These are phyloP conservation scores for Fusarium agapanthi DNA, from an alignment of 2,329 filamentous ascomycete genomes.

Conservation along the genomic window DNA sequence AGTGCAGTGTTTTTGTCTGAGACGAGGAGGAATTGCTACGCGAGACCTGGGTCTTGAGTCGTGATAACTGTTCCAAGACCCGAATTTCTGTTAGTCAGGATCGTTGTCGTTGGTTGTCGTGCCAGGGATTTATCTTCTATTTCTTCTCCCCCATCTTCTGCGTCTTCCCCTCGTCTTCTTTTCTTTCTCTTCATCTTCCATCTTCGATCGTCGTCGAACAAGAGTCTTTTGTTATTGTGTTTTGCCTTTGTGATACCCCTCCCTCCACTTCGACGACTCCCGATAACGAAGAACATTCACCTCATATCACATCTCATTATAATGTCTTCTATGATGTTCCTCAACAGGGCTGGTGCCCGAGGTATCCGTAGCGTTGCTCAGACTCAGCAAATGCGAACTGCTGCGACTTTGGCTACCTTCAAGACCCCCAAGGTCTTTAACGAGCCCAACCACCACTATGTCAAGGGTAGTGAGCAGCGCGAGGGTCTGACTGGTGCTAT, in stretches of 20 bases:
- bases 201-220: slow-evolving; percentile 28
- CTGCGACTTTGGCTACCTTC: slow-evolving; percentile 79
- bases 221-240: slow-evolving; percentile 1
- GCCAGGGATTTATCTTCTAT: slow-evolving; percentile 7
- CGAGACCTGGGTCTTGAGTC: slow-evolving; percentile 10
- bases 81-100: slow-evolving; percentile 32
- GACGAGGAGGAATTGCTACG: slow-evolving; percentile 13
- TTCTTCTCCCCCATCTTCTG: slow-evolving; percentile 2
- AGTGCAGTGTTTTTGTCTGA: neutral
- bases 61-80: slow-evolving; percentile 20
- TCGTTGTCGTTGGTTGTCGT: slow-evolving; percentile 1
- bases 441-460: slow-evolving; percentile 96
- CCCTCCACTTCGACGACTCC: slow-evolving; percentile 13
- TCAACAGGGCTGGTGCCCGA: slow-evolving; percentile 46
- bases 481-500: slow-evolving; percentile 79
- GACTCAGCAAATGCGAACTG: slow-evolving; percentile 45
- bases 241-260: slow-evolving; percentile 37
- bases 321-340: slow-evolving; percentile 49
- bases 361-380: slow-evolving; percentile 44
- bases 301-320: neutral
- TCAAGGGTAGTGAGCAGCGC: slow-evolving; percentile 82
- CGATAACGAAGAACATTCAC: slow-evolving; percentile 22
- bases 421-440: slow-evolving; percentile 88
- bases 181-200: slow-evolving; percentile 14
- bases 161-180: neutral